These are phyloP conservation scores for Pythium dissotocum DNA, from an alignment of 352 stramenopile species.

Conservation along the genomic window DNA sequence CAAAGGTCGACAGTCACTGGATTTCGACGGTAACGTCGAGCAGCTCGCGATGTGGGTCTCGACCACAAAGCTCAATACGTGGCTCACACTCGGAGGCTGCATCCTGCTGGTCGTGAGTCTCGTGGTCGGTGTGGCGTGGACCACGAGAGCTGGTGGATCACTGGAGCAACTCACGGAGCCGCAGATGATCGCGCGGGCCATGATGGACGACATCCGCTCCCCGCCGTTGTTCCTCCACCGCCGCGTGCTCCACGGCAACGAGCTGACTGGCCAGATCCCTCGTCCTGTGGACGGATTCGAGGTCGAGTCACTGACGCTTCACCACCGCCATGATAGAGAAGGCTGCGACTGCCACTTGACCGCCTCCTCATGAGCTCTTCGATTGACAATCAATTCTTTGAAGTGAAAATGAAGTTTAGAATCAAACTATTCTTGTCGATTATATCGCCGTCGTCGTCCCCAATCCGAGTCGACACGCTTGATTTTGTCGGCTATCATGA, in stretches of 20 bases:
- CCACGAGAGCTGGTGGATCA: background rate
- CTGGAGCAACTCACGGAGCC: background rate
- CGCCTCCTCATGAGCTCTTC: background rate
- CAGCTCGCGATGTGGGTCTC: conserved; percentile 14
- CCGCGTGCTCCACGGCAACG: conserved; percentile 4
- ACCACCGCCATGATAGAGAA: background rate
- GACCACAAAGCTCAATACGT: conserved; percentile 16
- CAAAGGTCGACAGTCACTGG: background rate
- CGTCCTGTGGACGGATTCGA: background rate
- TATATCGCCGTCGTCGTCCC: background rate
- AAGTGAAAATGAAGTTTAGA: background rate
- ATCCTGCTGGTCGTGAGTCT: conserved; percentile 7
- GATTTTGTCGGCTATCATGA: background rate
- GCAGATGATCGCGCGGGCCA: background rate
- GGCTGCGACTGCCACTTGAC: background rate
- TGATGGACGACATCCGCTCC: conserved; percentile 10
- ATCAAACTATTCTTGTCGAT: conserved; percentile 1
- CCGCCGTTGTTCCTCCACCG: conserved; percentile 6
- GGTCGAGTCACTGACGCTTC: background rate
- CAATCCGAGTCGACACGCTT: background rate
- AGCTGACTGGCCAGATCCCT: background rate
- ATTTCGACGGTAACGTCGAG: conserved; percentile 19
- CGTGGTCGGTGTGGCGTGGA: background rate
- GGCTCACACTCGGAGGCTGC: conserved; percentile 15
- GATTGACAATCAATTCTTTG: background rate